A percentile compares a stretch with the other conserved stretches of the same genome.
These are phyloP conservation scores for Beta corolliflora DNA, from an alignment of 179 eudicot genomes.

Conservation along the genomic window DNA sequence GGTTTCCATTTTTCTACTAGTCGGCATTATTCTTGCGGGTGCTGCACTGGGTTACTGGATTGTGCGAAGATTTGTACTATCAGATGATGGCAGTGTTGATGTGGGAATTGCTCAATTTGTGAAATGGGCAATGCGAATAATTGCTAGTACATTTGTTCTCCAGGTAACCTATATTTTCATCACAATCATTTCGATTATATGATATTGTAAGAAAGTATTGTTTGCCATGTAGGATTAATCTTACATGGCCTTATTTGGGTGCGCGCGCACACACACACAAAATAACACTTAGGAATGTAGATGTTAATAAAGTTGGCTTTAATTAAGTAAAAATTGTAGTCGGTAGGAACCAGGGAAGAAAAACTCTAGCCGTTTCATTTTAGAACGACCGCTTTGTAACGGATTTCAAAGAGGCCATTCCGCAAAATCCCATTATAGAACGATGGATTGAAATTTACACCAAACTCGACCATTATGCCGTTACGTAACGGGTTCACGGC, in stretches of 20 bases:
- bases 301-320: too few relatives aligned
- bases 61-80: constrained; percentile 72
- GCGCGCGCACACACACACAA: not conserved
- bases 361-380: too few relatives aligned
- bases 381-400: too few relatives aligned
- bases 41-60: constrained; percentile 92
- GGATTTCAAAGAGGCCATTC: too few relatives aligned
- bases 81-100: constrained; percentile 88
- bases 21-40: constrained; percentile 69
- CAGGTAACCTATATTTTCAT: constrained; percentile 47
- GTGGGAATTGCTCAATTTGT: constrained; percentile 83
- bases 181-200: not conserved
- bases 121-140: constrained; percentile 85
- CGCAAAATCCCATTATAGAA: too few relatives aligned
- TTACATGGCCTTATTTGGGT: not conserved
- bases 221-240: not conserved
- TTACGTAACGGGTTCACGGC: too few relatives aligned
- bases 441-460: too few relatives aligned
- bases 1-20: constrained; percentile 67
- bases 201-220: not conserved
- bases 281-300: not conserved
- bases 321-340: too few relatives aligned
- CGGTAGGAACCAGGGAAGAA: too few relatives aligned
- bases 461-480: too few relatives aligned
- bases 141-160: constrained; percentile 68